A percentile compares a stretch with the other conserved stretches of the same genome.
These are phyloP conservation scores for Passiflora organensis DNA, from an alignment of 345 rosid genomes.

Conservation along the genomic window DNA sequence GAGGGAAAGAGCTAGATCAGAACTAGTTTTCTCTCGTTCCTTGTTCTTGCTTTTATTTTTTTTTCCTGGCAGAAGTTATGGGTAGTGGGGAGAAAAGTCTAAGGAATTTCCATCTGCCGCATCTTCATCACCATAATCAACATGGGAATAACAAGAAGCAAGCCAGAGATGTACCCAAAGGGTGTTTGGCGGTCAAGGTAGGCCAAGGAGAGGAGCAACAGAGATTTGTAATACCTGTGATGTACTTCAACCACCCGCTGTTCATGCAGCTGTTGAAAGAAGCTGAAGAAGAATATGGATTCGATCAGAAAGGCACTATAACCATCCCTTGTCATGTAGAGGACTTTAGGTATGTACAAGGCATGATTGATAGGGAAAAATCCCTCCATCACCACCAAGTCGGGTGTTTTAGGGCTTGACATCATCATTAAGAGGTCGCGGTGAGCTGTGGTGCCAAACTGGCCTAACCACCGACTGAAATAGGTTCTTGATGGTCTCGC, in stretches of 20 bases:
- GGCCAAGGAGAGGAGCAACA: slow-evolving; percentile 29
- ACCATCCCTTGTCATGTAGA: slow-evolving; percentile 31
- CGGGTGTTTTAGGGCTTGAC: slow-evolving; percentile 61
- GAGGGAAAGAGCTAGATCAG: background rate
- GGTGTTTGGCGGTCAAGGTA: slow-evolving; percentile 28
- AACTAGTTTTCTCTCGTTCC: no score
- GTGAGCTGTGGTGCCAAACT: no score
- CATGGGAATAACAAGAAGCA: slow-evolving; percentile 11
- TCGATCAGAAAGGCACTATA: slow-evolving; percentile 28
- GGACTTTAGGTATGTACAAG: slow-evolving; percentile 26
- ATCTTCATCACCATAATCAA: slow-evolving; percentile 14
- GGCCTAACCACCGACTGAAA: no score
- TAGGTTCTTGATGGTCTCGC: no score
- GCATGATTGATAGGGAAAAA: slow-evolving; percentile 55
- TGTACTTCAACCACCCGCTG: slow-evolving; percentile 29
- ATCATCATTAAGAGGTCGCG: no score
- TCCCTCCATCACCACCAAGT: slow-evolving; percentile 41
- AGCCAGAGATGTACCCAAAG: slow-evolving; percentile 20
- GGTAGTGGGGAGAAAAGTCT: slow-evolving; percentile 35
- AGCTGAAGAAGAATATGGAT: slow-evolving; percentile 31
- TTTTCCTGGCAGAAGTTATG: slow-evolving; percentile 19
- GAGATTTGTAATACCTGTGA: slow-evolving; percentile 28
- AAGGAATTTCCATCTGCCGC: slow-evolving; percentile 18
- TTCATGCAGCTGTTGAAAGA: slow-evolving; percentile 23
- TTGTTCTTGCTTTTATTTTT: background rate